Conservation (phyloP, 2,329 filamentous ascomycete species). For the Aspergillus fischeri region DNA sequence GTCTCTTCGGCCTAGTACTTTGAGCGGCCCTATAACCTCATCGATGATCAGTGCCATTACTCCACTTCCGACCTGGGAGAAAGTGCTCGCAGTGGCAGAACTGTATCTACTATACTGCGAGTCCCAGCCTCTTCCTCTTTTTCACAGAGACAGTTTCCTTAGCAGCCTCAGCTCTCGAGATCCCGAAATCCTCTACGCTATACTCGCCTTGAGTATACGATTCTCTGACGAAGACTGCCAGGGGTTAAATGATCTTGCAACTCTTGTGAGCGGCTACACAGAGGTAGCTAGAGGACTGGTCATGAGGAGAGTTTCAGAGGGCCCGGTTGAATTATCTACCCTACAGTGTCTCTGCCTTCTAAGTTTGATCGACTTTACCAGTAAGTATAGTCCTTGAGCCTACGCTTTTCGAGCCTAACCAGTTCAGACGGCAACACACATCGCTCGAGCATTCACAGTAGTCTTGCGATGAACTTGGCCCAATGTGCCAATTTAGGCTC, state of each 20-base stretch:
- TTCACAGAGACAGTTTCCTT: constrained; percentile 41
- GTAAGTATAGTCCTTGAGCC: constrained; percentile 20
- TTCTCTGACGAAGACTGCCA: constrained; percentile 34
- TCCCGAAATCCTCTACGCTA: constrained; percentile 31
- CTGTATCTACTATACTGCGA: constrained; percentile 48
- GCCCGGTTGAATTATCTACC: constrained; percentile 41
- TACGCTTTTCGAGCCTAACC: neutral
- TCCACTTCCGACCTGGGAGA: constrained; percentile 36
- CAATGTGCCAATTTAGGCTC: constrained; percentile 43
- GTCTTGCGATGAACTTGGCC: constrained; percentile 44
- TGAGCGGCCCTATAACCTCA: constrained; percentile 3
- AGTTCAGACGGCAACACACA: constrained; percentile 43
- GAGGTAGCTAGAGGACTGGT: constrained; percentile 35
- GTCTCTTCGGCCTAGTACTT: constrained; percentile 7
- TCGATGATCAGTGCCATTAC: constrained; percentile 17
- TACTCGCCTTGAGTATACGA: constrained; percentile 42
- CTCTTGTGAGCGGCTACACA: constrained; percentile 34
- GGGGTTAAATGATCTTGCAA: constrained; percentile 17
- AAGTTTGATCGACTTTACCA: constrained; percentile 40
- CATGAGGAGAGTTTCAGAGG: constrained; percentile 37
- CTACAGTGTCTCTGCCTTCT: constrained; percentile 41
- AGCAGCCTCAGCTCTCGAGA: constrained; percentile 37
- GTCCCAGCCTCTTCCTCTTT: constrained; percentile 49
- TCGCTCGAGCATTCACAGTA: constrained; percentile 43
- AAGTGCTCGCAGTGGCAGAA: constrained; percentile 37